phyloP scores from a whole-genome alignment of 2,329 filamentous ascomycete genomes.

The Ambrosiella cleistominuta region DNA sequence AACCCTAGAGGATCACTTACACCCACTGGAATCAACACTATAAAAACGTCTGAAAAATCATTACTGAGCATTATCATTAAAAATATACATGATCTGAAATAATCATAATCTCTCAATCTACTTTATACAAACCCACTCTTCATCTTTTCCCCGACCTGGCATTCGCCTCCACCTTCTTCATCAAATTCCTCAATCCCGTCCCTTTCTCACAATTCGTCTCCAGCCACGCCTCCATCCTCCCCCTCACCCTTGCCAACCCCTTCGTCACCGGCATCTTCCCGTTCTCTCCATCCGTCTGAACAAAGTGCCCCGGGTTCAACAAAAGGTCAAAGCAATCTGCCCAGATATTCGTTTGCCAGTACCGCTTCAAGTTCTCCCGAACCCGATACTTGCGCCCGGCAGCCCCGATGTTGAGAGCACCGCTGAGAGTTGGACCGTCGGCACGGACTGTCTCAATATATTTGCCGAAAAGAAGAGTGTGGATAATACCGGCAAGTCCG shows the following conservation, averaged over 20 bases:
- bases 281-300: slow-evolving; percentile 33
- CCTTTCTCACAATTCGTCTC: slow-evolving; percentile 69
- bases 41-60: background rate
- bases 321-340: slow-evolving; percentile 63
- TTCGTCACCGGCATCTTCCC: slow-evolving; percentile 54
- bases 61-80: background rate
- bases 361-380: slow-evolving; percentile 71
- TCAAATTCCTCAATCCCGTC: slow-evolving; percentile 49
- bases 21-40: background rate
- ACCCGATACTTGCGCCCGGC: slow-evolving; percentile 57
- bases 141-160: slow-evolving; percentile 19
- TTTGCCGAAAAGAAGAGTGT: slow-evolving; percentile 79
- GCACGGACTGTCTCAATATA: slow-evolving; percentile 68
- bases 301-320: slow-evolving; percentile 58
- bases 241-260: slow-evolving; percentile 50
- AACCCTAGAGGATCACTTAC: slow-evolving; percentile 7
- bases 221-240: slow-evolving; percentile 72
- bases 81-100: background rate
- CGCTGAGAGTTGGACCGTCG: slow-evolving; percentile 31
- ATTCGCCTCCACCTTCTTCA: slow-evolving; percentile 44
- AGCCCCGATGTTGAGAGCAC: slow-evolving; percentile 28
- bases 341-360: slow-evolving; percentile 96
- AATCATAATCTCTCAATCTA: no score
- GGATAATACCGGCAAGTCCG: slow-evolving; percentile 73
- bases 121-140: background rate